Percentiles rank a stretch among this genome's conserved stretches.
Conservation (phyloP, 2,329 filamentous ascomycete species). For the Trichoderma koningii region DNA sequence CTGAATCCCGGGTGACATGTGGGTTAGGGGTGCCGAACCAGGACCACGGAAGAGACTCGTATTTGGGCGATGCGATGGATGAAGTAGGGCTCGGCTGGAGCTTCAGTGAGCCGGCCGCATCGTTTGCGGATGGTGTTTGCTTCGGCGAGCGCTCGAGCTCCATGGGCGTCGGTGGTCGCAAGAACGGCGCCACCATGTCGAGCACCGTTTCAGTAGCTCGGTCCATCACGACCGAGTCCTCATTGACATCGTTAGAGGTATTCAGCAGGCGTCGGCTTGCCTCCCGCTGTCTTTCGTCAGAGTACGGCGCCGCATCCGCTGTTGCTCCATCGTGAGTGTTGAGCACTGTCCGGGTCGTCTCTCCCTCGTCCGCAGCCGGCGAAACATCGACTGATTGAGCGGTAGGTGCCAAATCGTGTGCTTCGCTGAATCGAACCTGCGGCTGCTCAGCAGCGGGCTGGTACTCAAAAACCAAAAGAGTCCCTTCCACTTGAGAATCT, state of each 20-base stretch:
- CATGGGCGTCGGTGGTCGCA: conserved; percentile 50
- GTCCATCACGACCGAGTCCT: conserved; percentile 29
- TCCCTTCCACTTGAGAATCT: conserved; percentile 31
- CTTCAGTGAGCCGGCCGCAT: conserved; percentile 49
- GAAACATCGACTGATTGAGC: not conserved
- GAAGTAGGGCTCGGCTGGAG: conserved; percentile 38
- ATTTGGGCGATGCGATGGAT: conserved; percentile 38
- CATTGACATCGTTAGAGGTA: conserved; percentile 3
- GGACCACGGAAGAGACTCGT: conserved; percentile 52
- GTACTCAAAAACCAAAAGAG: conserved; percentile 41
- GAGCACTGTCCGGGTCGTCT: not conserved
- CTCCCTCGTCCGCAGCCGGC: not conserved
- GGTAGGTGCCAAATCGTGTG: not conserved
- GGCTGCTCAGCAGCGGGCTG: conserved; percentile 26
- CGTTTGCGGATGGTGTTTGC: conserved; percentile 55
- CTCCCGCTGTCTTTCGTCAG: not conserved
- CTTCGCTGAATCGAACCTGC: not conserved
- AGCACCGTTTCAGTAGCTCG: conserved; percentile 46
- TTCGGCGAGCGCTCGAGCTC: conserved; percentile 41
- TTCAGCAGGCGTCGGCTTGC: not conserved
- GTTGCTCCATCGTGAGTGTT: not conserved
- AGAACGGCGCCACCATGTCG: conserved; percentile 52
- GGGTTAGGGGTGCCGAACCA: conserved; percentile 49
- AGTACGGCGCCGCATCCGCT: not conserved
- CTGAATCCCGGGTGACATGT: conserved; percentile 31